Percentiles rank a stretch among this genome's conserved stretches.
Conservation (phyloP, 176 grass and related monocot genomes). For the Eragrostis curvula region DNA sequence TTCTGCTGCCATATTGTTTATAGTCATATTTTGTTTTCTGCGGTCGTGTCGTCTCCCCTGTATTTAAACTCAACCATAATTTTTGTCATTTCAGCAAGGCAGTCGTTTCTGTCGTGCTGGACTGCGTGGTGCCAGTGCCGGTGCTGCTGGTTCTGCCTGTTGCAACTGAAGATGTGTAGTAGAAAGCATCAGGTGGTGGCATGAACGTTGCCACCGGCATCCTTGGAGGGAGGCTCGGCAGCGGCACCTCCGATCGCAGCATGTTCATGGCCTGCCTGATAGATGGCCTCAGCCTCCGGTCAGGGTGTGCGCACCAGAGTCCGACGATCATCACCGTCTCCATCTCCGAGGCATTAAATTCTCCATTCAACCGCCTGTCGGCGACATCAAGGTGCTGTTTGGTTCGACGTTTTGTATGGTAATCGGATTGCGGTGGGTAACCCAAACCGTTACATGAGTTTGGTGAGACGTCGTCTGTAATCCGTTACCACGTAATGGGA, state of each 20-base stretch:
- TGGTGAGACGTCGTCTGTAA: too few relatives aligned
- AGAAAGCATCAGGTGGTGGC: not conserved
- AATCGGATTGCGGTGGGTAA: too few relatives aligned
- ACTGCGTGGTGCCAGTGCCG: too few relatives aligned
- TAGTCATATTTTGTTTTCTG: not conserved
- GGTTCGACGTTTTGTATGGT: too few relatives aligned
- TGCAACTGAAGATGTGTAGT: not conserved
- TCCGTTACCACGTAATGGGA: too few relatives aligned
- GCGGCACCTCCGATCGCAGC: not conserved
- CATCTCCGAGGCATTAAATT: conserved; percentile 21
- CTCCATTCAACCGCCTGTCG: conserved; percentile 24
- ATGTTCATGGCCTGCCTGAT: not conserved
- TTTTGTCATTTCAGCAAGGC: too few relatives aligned
- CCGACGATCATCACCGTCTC: conserved; percentile 50
- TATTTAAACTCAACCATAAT: too few relatives aligned
- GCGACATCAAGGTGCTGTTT: not conserved
- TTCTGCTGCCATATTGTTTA: not conserved
- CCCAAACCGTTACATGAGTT: too few relatives aligned
- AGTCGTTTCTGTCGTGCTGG: too few relatives aligned
- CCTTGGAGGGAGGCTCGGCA: not conserved
- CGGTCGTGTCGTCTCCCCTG: not conserved
- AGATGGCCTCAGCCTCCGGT: not conserved
- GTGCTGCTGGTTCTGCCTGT: too few relatives aligned
- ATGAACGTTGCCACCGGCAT: not conserved
- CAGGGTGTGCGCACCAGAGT: conserved; percentile 30